Percentiles rank a stretch among this genome's conserved stretches.
These are phyloP conservation scores for Penicillium arizonense DNA, from an alignment of 495 filamentous ascomycete genomes.

Conservation along the genomic window DNA sequence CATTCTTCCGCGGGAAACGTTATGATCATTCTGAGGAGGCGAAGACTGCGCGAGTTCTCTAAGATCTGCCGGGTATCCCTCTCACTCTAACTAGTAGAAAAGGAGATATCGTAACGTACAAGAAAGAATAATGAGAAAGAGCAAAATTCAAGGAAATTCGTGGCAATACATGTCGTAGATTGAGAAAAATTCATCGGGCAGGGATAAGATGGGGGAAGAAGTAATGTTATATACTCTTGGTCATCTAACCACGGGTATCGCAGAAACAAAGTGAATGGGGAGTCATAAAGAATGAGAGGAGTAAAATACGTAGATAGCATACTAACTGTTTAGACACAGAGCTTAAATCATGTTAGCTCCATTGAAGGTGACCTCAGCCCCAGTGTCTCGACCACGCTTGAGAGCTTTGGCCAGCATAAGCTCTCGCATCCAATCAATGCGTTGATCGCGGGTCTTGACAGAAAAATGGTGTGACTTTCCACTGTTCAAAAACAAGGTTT, in stretches of 20 bases:
- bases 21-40: too few relatives aligned
- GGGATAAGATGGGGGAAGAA: not conserved
- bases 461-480: slow-evolving; percentile 92
- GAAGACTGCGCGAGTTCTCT: too few relatives aligned
- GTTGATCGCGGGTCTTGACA: slow-evolving; percentile 78
- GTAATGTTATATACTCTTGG: not conserved
- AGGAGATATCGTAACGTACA: too few relatives aligned
- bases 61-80: too few relatives aligned
- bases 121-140: too few relatives aligned
- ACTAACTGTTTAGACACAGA: not conserved
- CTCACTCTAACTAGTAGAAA: too few relatives aligned
- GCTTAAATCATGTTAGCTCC: slow-evolving; percentile 60
- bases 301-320: not conserved
- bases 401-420: slow-evolving; percentile 93
- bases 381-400: slow-evolving; percentile 70
- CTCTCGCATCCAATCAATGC: slow-evolving; percentile 98
- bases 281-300: slow-evolving; percentile 1
- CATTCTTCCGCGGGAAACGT: too few relatives aligned
- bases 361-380: slow-evolving; percentile 78
- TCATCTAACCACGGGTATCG: not conserved
- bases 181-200: not conserved
- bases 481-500: slow-evolving; percentile 34
- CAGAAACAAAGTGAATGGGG: not conserved
- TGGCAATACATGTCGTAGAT: too few relatives aligned
- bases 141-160: too few relatives aligned